Conservation (phyloP, 306 rosid species). For the Prunus davidiana region DNA sequence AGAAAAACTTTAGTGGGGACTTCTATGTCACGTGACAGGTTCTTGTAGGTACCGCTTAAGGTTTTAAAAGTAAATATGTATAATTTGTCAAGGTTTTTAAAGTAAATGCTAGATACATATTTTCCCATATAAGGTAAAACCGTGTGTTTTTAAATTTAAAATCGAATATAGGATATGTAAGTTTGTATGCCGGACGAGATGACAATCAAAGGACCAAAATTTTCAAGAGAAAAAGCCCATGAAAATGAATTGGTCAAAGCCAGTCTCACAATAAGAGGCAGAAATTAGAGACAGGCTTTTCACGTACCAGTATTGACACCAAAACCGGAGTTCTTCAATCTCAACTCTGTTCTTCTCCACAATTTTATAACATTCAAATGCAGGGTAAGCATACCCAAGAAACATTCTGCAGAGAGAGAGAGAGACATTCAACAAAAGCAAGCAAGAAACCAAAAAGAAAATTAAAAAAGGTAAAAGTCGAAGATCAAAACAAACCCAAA, state of each 20-base stretch:
- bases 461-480: neutral
- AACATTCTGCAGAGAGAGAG: constrained; percentile 37
- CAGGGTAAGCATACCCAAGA: constrained; percentile 94
- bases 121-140: too few species aligned
- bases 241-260: neutral
- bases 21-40: too few species aligned
- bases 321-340: constrained; percentile 78
- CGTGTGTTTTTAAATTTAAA: too few species aligned
- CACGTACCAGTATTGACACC: constrained; percentile 93
- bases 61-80: too few species aligned
- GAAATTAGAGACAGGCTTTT: neutral
- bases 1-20: too few species aligned
- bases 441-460: neutral
- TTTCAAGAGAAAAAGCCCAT: neutral
- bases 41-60: rapidly evolving
- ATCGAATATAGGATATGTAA: too few species aligned
- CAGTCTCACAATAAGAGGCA: neutral
- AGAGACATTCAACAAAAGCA: neutral
- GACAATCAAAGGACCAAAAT: neutral
- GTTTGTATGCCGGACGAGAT: neutral
- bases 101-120: too few species aligned
- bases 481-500: neutral
- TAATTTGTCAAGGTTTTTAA: too few species aligned
- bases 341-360: constrained; percentile 66
- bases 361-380: constrained; percentile 71